Conservation (phyloP, 441 rosid species). For the Brassica hybrid region DNA sequence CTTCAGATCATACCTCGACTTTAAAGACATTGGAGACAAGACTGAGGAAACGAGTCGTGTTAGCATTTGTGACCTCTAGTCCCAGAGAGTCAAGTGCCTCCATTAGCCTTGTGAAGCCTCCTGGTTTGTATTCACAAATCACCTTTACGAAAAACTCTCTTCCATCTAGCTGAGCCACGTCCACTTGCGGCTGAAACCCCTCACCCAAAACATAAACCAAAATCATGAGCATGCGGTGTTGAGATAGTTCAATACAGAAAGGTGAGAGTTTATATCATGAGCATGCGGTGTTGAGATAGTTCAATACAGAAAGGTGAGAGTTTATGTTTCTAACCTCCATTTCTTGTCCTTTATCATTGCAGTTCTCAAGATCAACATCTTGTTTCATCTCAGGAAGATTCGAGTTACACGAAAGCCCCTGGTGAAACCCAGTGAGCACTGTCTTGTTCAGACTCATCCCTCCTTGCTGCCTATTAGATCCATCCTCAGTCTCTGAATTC, state of each 20-base stretch:
- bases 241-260: conserved; percentile 1
- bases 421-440: conserved; percentile 46
- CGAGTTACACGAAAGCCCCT: conserved; percentile 45
- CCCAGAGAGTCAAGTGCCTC: conserved; percentile 87
- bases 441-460: conserved; percentile 47
- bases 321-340: conserved; percentile 67
- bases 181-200: conserved; percentile 76
- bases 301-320: conserved; percentile 10
- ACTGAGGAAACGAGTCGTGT: conserved; percentile 71
- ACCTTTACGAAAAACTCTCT: conserved; percentile 88
- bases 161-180: conserved; percentile 82
- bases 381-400: conserved; percentile 50
- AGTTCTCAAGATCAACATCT: conserved; percentile 50
- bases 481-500: conserved; percentile 73
- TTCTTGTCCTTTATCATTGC: conserved; percentile 72
- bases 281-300: not conserved
- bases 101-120: conserved; percentile 82
- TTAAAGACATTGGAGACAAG: conserved; percentile 89
- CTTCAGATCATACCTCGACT: conserved; percentile 64
- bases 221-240: conserved; percentile 7
- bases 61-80: conserved; percentile 81
- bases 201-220: conserved; percentile 17
- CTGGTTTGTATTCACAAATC: conserved; percentile 81
- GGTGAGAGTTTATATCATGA: not conserved
- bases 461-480: conserved; percentile 44